These are phyloP conservation scores for Cyclanthera cordifolia DNA, from an alignment of 306 rosid genomes.

Conservation along the genomic window DNA sequence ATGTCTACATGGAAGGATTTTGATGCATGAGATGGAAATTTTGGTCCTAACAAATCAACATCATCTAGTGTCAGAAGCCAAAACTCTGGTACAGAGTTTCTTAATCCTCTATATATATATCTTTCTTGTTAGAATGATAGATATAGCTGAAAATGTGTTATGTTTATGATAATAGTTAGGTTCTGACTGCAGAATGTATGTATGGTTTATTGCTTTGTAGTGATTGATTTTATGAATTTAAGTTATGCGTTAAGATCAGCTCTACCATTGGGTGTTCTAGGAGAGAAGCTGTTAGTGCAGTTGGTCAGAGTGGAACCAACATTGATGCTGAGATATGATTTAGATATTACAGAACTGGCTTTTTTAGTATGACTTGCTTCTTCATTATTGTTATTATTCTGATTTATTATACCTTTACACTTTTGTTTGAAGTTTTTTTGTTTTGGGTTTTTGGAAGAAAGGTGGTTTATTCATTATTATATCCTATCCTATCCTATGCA, in stretches of 20 bases:
- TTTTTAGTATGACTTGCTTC: neutral
- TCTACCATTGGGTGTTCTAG: neutral
- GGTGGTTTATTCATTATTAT: too few species aligned
- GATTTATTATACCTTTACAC: neutral
- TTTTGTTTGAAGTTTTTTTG: neutral
- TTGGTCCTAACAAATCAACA: neutral
- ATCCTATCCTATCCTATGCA: too few species aligned
- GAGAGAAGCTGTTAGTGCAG: neutral
- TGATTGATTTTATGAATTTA: constrained; percentile 8
- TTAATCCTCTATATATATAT: neutral
- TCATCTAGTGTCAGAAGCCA: constrained; percentile 8
- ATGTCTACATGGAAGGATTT: constrained; percentile 9
- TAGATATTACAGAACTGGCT: neutral
- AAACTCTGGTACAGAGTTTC: constrained; percentile 6
- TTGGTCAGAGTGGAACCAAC: neutral
- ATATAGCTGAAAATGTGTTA: neutral
- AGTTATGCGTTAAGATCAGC: constrained; percentile 2
- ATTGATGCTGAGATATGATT: neutral
- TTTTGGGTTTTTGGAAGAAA: too few species aligned
- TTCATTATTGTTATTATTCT: neutral
- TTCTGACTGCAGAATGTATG: neutral
- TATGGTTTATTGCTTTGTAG: neutral
- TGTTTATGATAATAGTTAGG: neutral
- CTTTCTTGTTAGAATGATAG: neutral
- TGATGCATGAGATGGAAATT: neutral